Base-by-base conservation (phyloP, 805 yeast species). In the Pichia deserticola region DNA sequence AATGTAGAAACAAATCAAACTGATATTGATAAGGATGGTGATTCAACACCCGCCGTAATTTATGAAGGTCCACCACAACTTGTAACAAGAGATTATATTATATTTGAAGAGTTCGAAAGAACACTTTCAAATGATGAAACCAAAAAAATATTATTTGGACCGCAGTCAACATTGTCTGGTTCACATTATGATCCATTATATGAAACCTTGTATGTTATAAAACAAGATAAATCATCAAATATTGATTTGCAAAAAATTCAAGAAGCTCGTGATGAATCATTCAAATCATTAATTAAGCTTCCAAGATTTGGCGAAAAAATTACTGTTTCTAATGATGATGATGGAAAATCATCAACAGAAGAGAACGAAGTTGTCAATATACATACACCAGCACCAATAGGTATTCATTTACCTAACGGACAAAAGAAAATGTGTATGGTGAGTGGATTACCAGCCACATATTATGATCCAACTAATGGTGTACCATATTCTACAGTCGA, bases 391-490 rank as follows among this genome's bases (percentile, higher is more conserved):
- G 85, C 92, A 1, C 93, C 92, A 3, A 72, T 81, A 4, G 92
- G 92, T 15, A 80, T 84, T 33, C 77, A 82, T 54, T 69, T 84
- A 50, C 84, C 89, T 39, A 86, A 74, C 63, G 89, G 86, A 32
- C 74, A 74, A 46, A 82, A 79, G 64, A 77, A 80, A 66, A 66
- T 74, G 58, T 85, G 96, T 73, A 70, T 83, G 29, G 81, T 90
- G 41, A 81, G 89, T 3, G 96, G 96, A 3, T 76, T 76, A 45
- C 82, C 81, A 43, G 95, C 93, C 15, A 77, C 80, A 60, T 92
- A 88, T 65, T 82, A 85, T 55, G 98, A 92, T 70, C 98, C 98
- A 0, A 75, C 79, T 36, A 81, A 85, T 32, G 96, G 96, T 36
- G 78, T 93, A 47, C 95, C 96, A 2, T 93, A 93, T 66, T 76